These are phyloP conservation scores for Fusarium succisae DNA, from an alignment of 2,329 filamentous ascomycete species.

Conservation along the genomic window DNA sequence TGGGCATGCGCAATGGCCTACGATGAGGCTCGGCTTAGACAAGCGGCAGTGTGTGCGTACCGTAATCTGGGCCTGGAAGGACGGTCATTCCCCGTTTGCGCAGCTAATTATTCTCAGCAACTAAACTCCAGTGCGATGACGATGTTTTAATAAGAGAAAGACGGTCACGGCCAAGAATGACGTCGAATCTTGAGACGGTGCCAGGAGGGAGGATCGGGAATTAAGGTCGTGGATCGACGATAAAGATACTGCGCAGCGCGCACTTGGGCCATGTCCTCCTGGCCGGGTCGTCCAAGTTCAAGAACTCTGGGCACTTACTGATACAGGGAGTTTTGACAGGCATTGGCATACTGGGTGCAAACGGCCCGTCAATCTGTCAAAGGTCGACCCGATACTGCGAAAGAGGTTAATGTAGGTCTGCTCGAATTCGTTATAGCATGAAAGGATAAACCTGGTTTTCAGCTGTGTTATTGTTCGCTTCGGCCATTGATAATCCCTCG, in stretches of 20 bases:
- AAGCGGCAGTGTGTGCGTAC: conserved; percentile 16
- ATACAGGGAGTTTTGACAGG: conserved; percentile 6
- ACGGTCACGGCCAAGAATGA: conserved; percentile 35
- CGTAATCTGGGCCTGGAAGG: not conserved
- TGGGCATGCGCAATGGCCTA: not conserved
- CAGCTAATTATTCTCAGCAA: conserved; percentile 1
- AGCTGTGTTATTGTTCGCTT: conserved; percentile 6
- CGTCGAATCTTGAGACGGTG: conserved; percentile 36
- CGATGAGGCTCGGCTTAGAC: conserved; percentile 34
- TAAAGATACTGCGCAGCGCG: conserved; percentile 32
- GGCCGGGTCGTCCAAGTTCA: not conserved
- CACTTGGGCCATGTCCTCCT: conserved; percentile 12
- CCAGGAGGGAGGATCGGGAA: conserved; percentile 35
- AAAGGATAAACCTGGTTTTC: conserved; percentile 11
- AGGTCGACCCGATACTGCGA: not conserved
- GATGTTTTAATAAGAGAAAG: conserved; percentile 31
- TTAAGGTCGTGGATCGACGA: conserved; percentile 43
- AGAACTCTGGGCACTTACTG: not conserved
- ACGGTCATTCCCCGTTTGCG: conserved; percentile 1
- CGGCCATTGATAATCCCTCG: conserved; percentile 6
- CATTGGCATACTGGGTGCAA: not conserved
- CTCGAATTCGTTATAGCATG: conserved; percentile 11
- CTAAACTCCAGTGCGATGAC: conserved; percentile 22
- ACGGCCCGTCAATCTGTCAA: conserved; percentile 4
- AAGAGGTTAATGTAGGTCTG: conserved; percentile 13